A percentile compares a stretch with the other conserved stretches of the same genome.
Evolutionary conservation across 768 basidiomycete genomes (phyloP).

Genomic region (Lanmaoa rubissima): DNA sequence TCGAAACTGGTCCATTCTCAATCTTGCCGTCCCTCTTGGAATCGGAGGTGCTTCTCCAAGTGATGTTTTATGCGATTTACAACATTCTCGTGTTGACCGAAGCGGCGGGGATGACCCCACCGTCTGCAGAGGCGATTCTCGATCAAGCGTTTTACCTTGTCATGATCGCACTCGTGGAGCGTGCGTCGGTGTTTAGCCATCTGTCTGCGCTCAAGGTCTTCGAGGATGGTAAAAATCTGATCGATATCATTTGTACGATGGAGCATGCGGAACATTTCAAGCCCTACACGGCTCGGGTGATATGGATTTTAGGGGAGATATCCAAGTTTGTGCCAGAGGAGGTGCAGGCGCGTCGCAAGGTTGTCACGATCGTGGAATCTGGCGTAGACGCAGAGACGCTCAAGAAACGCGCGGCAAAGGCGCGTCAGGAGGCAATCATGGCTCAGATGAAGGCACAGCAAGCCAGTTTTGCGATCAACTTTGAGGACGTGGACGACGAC

Average conservation of each 20-base stretch:
- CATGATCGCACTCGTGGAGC: slow-evolving; percentile 81
- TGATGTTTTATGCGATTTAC: slow-evolving; percentile 79
- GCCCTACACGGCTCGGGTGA: slow-evolving; percentile 63
- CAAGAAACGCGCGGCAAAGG: slow-evolving; percentile 84
- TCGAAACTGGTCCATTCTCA: slow-evolving; percentile 67
- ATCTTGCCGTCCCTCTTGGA: slow-evolving; percentile 62
- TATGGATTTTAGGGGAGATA: slow-evolving; percentile 72
- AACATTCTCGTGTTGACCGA: slow-evolving; percentile 72
- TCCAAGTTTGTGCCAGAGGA: slow-evolving; percentile 54
- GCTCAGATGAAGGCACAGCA: slow-evolving; percentile 94
- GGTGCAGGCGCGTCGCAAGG: slow-evolving; percentile 48
- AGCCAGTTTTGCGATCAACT: slow-evolving; percentile 77
- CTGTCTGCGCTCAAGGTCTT: slow-evolving; percentile 55
- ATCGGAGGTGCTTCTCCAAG: slow-evolving; percentile 68
- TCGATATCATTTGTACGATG: slow-evolving; percentile 72
- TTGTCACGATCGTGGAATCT: slow-evolving; percentile 36
- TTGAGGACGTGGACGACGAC: slow-evolving; percentile 74
- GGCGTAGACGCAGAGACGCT: slow-evolving; percentile 58
- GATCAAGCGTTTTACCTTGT: slow-evolving; percentile 86
- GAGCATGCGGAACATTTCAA: slow-evolving; percentile 79
- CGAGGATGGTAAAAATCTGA: slow-evolving; percentile 56
- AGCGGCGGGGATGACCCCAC: slow-evolving; percentile 54
- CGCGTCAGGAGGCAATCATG: slow-evolving; percentile 92
- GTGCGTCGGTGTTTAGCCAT: slow-evolving; percentile 57
- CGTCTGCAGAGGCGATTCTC: slow-evolving; percentile 84